phyloP scores from a whole-genome alignment of 2,329 filamentous ascomycete species.

The Cadophora gregata region DNA sequence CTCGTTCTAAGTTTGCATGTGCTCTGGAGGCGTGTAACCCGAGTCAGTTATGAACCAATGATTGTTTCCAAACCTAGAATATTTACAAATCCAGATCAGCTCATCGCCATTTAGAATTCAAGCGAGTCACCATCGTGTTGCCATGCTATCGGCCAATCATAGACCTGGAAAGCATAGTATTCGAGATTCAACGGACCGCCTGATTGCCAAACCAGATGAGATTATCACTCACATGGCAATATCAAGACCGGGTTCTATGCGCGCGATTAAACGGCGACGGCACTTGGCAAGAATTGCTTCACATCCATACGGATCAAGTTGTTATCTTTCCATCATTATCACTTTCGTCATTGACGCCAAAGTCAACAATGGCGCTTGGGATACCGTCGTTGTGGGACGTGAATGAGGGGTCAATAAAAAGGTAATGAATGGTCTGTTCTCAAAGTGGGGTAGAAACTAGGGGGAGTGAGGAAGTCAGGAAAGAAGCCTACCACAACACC shows the following conservation, averaged over 20 bases:
- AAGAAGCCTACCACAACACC: conserved; percentile 25
- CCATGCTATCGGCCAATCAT: conserved; percentile 9
- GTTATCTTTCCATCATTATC: not conserved
- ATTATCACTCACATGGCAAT: not conserved
- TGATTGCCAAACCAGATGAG: conserved; percentile 6
- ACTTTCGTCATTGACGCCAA: not conserved
- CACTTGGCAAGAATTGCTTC: conserved; percentile 10
- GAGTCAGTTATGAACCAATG: conserved; percentile 7
- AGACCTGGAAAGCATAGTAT: not conserved
- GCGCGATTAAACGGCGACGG: conserved; percentile 25
- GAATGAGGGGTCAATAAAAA: conserved; percentile 24
- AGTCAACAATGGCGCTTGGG: not conserved
- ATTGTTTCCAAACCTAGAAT: not conserved
- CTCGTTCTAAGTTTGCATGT: not conserved
- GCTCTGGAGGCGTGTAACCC: not conserved
- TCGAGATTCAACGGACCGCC: not conserved
- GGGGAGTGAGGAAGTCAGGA: not conserved
- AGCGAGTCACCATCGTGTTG: not conserved
- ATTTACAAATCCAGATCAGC: conserved; percentile 8
- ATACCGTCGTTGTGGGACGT: conserved; percentile 15
- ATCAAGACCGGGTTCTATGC: conserved; percentile 7
- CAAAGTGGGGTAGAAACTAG: conserved; percentile 3
- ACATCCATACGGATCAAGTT: conserved; percentile 1
- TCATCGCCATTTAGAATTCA: not conserved
- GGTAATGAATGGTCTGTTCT: not conserved